Conservation (phyloP, 805 yeast genomes). For the Sungouiella blattae region DNA sequence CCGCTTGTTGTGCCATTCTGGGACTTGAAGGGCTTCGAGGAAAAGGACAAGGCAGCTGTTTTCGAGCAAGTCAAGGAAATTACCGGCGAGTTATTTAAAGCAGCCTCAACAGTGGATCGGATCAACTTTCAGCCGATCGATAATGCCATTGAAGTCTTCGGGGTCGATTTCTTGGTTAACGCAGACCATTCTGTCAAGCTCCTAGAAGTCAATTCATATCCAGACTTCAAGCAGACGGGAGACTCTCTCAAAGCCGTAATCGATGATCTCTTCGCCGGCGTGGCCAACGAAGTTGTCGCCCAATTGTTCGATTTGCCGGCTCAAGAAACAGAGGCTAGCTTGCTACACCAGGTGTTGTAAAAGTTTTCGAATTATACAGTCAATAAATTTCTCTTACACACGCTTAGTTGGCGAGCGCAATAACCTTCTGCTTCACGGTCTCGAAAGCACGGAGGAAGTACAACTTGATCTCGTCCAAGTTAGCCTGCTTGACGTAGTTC, state of each 20-base stretch:
- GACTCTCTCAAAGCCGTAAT: constrained; percentile 63
- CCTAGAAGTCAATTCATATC: constrained; percentile 88
- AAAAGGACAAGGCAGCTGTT: constrained; percentile 34
- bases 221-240: constrained; percentile 97
- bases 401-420: no score
- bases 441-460: no score
- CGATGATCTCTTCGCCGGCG: constrained; percentile 59
- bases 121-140: constrained; percentile 78
- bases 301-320: constrained; percentile 3
- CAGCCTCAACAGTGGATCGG: constrained; percentile 77
- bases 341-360: background rate
- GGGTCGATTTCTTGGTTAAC: constrained; percentile 82
- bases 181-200: constrained; percentile 51
- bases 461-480: no score
- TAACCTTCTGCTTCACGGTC: background rate
- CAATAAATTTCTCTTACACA: no score
- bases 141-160: constrained; percentile 84
- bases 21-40: constrained; percentile 41
- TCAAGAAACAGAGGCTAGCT: background rate
- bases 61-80: constrained; percentile 56
- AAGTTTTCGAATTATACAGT: no score
- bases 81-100: constrained; percentile 68
- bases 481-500: no score
- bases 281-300: constrained; percentile 44
- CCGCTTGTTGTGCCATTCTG: constrained; percentile 65